Evolutionary conservation across 805 yeast genomes (phyloP).

Genomic region (Debaryomyces tyrocola): DNA sequence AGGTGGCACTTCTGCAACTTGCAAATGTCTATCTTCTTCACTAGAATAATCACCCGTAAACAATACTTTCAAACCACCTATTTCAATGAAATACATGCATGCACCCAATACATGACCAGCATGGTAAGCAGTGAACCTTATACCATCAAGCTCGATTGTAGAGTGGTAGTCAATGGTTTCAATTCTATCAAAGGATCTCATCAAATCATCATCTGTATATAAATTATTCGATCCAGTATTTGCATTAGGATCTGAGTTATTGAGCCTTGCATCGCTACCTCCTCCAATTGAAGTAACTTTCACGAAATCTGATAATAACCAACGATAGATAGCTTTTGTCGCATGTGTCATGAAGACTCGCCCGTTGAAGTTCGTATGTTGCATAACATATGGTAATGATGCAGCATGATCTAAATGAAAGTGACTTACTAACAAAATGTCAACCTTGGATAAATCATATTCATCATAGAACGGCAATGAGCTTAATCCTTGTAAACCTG

Average conservation of each 20-base stretch:
- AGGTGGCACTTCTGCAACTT: slow-evolving; percentile 93
- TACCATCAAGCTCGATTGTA: slow-evolving; percentile 91
- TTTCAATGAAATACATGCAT: slow-evolving; percentile 94
- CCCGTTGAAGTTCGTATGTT: slow-evolving; percentile 90
- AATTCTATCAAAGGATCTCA: slow-evolving; percentile 81
- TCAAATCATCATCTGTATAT: slow-evolving; percentile 88
- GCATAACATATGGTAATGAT: slow-evolving; percentile 96
- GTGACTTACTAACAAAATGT: slow-evolving; percentile 83
- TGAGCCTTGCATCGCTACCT: slow-evolving; percentile 40
- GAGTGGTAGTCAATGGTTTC: slow-evolving; percentile 96
- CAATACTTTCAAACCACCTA: slow-evolving; percentile 83
- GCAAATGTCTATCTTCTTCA: slow-evolving; percentile 92
- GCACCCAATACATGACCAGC: slow-evolving; percentile 99
- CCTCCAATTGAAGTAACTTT: slow-evolving; percentile 71
- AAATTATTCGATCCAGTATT: slow-evolving; percentile 45
- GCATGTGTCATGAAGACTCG: slow-evolving; percentile 99
- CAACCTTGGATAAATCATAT: slow-evolving; percentile 85
- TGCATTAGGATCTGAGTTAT: slow-evolving; percentile 10
- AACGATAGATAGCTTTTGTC: slow-evolving; percentile 94
- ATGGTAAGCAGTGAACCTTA: slow-evolving; percentile 94
- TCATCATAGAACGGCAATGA: slow-evolving; percentile 96
- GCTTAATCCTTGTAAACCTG: slow-evolving; percentile 86
- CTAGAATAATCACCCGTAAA: slow-evolving; percentile 98
- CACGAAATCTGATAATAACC: slow-evolving; percentile 93
- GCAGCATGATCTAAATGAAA: slow-evolving; percentile 99